These are phyloP conservation scores for Corymbia calophylla DNA, from an alignment of 441 rosid species.

Conservation along the genomic window DNA sequence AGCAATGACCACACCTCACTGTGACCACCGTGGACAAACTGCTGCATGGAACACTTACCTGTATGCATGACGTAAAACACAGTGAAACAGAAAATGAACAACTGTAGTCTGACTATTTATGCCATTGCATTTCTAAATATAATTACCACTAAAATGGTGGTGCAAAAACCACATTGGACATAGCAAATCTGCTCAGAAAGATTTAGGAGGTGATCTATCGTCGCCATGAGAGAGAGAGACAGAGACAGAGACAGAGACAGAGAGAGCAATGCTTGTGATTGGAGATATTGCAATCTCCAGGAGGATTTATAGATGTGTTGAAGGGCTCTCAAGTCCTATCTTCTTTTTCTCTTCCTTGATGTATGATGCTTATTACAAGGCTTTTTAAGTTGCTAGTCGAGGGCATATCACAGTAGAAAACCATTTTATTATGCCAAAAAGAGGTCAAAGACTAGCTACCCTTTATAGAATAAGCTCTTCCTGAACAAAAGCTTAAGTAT, in stretches of 20 bases:
- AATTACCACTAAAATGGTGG: conserved; percentile 80
- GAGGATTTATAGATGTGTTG: not conserved
- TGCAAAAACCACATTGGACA: conserved; percentile 89
- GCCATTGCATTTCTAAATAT: not conserved
- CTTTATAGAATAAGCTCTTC: not conserved
- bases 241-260: not conserved
- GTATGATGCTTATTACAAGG: not conserved
- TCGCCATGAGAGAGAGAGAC: conserved; percentile 30
- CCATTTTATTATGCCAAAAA: conserved; percentile 1
- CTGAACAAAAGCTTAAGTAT: not conserved
- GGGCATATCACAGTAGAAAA: not conserved
- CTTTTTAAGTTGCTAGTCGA: not conserved
- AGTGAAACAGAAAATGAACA: not conserved
- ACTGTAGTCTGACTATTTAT: not conserved
- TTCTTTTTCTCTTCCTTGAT: not conserved
- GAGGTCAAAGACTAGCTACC: not conserved
- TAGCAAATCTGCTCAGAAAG: conserved; percentile 91
- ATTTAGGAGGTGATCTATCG: conserved; percentile 58
- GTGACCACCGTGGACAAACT: conserved; percentile 85
- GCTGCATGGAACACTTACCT: conserved; percentile 92
- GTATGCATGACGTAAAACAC: not conserved
- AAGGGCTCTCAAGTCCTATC: not conserved
- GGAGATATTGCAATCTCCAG: not conserved
- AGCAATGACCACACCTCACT: conserved; percentile 95
- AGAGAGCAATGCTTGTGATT: not conserved